A percentile compares a stretch with the other conserved stretches of the same genome.
Conservation (phyloP, 2,329 filamentous ascomycete species). For the Calonectria fujianensis region DNA sequence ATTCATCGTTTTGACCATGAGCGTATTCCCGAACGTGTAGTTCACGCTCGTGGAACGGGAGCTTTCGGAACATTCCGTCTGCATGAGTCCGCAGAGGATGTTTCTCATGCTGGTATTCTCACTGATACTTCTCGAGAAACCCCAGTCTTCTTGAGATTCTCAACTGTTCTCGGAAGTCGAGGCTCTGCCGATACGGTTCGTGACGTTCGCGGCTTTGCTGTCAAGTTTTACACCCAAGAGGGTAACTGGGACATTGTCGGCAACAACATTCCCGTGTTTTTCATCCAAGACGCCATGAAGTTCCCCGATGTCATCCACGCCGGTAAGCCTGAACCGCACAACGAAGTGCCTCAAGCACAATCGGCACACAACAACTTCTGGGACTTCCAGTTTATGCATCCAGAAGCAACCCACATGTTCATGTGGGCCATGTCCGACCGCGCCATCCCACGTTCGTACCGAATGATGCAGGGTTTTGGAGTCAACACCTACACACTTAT, state of each 20-base stretch:
- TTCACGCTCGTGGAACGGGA: conserved; percentile 82
- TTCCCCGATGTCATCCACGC: conserved; percentile 80
- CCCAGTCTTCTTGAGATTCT: conserved; percentile 75
- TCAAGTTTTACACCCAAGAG: conserved; percentile 81
- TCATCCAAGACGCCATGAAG: conserved; percentile 85
- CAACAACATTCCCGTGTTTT: conserved; percentile 85
- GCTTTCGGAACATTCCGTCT: conserved; percentile 83
- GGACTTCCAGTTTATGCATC: conserved; percentile 80
- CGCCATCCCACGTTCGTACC: conserved; percentile 82
- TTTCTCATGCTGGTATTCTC: conserved; percentile 80
- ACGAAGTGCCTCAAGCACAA: conserved; percentile 82
- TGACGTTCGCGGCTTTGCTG: conserved; percentile 87
- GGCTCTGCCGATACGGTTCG: conserved; percentile 88
- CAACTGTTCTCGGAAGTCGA: conserved; percentile 83
- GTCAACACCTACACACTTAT: conserved; percentile 85
- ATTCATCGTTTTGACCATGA: conserved; percentile 84
- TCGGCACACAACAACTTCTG: conserved; percentile 85
- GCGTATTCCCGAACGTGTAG: conserved; percentile 76
- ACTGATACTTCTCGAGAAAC: conserved; percentile 71
- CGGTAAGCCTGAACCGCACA: conserved; percentile 82
- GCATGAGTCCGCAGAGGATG: conserved; percentile 79
- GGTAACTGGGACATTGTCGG: conserved; percentile 86
- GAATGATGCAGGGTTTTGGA: conserved; percentile 92
- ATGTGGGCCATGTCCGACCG: conserved; percentile 88
- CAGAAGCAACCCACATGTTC: conserved; percentile 86